Conservation (phyloP, 306 rosid genomes). For the Prunus persica region Prunus_persica_NCBIv2 NC_034012.1:10421501-10422000, state of each 20-base stretch:
- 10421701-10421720: not conserved
- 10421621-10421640: not conserved
- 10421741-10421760: too few relatives aligned
- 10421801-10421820: not conserved
- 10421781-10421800: too few relatives aligned
- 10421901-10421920: not conserved
- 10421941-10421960: not conserved
- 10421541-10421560: not conserved
- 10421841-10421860: not conserved
- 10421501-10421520: not conserved
- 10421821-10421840: not conserved
- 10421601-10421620: not conserved
- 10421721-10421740: not conserved
- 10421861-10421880: not conserved
- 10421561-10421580: too few relatives aligned
- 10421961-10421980: not conserved
- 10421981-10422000: not conserved
- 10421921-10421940: not conserved
- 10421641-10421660: not conserved
- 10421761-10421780: too few relatives aligned
- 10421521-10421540: not conserved
- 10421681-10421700: not conserved
- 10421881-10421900: not conserved
- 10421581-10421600: not conserved
- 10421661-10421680: not conserved